Base-by-base conservation (phyloP, 2,329 filamentous ascomycete species). In the Ceratocystis alfenasii region DNA sequence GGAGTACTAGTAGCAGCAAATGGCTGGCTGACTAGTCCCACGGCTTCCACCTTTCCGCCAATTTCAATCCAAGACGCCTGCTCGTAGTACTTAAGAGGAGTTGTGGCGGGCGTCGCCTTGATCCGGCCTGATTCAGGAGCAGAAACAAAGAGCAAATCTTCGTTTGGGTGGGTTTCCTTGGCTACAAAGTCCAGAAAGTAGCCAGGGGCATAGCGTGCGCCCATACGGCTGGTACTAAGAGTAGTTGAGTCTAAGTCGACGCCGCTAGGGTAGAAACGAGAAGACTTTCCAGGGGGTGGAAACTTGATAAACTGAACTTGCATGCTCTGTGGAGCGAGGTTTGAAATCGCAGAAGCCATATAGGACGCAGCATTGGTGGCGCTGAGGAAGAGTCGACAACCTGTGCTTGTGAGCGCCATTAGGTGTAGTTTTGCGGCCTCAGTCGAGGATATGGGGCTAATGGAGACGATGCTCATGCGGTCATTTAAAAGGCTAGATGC, bases 251-350 rank as follows among this genome's bases (percentile, higher is more conserved):
- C 77, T 68, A 78, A 71, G 71, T 83, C 79, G 8, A 80, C 73
- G 1, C 75, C 70, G 1, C 74, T 70, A 41, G 81, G 78, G n/a
- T 70, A 70, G 12, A 55, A 62, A 65, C 46, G n/a, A 72, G 71
- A 45, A 22, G 70, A 75, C 68, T 70, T 75, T 67, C 75, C 77
- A 48, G 78, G 75, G 0, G 94, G 94, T 1, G 95, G 94, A 67
- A 96, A 95, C 73, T 94, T 95, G 75, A 99, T 90, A 72, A 95
- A 94, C 70, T 95, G 88, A n/a, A 96, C 86, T 75, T 96, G 92
- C 90, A 99, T 96, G 75, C 90, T 96, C 71, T 89, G 92, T 0
- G 94, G 92, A 0, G 89, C 86, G 67, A 80, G 74, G 67, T 81
- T 86, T 6, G 83, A 81, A 22, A 83, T 80, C 25, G 82, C 82